Percentiles rank a stretch among this genome's conserved stretches.
These are phyloP conservation scores for Hypoxylon cercidicola DNA, from an alignment of 495 filamentous ascomycete species.

Conservation along the genomic window DNA sequence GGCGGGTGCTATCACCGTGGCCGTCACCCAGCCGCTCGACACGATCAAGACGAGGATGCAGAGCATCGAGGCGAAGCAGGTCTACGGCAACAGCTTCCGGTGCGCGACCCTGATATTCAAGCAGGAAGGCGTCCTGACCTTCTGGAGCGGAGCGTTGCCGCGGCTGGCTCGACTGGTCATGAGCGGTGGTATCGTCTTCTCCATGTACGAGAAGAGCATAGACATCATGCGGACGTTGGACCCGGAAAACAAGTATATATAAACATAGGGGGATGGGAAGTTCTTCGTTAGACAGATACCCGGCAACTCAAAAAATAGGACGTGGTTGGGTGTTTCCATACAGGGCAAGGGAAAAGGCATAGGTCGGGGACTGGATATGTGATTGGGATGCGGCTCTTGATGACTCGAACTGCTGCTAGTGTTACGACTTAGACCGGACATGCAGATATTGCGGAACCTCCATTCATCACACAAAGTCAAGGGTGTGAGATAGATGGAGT, in stretches of 20 bases:
- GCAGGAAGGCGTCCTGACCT: slow-evolving; percentile 88
- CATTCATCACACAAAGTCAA: no score
- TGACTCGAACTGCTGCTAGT: no score
- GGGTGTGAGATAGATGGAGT: no score
- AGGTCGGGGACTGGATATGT: background rate
- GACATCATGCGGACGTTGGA: slow-evolving; percentile 84
- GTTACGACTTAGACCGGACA: no score
- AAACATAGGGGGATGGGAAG: slow-evolving; percentile 21
- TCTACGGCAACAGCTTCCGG: slow-evolving; percentile 89
- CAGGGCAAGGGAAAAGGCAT: background rate
- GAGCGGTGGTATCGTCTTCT: slow-evolving; percentile 97
- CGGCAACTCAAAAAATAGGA: slow-evolving; percentile 11
- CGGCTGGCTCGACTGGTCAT: slow-evolving; percentile 82
- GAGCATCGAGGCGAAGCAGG: slow-evolving; percentile 83
- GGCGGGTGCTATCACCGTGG: slow-evolving; percentile 93
- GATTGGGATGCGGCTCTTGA: background rate
- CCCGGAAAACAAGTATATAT: slow-evolving; percentile 87
- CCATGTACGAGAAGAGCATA: slow-evolving; percentile 99
- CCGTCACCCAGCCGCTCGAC: slow-evolving; percentile 89
- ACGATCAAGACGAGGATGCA: slow-evolving; percentile 99
- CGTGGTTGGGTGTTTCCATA: background rate
- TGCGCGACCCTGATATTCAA: slow-evolving; percentile 86
- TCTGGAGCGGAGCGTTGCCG: slow-evolving; percentile 94
- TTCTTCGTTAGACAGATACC: slow-evolving; percentile 28
- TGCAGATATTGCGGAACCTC: no score